phyloP scores from a whole-genome alignment of 768 basidiomycete species.

The Tulasnella sp. region DNA sequence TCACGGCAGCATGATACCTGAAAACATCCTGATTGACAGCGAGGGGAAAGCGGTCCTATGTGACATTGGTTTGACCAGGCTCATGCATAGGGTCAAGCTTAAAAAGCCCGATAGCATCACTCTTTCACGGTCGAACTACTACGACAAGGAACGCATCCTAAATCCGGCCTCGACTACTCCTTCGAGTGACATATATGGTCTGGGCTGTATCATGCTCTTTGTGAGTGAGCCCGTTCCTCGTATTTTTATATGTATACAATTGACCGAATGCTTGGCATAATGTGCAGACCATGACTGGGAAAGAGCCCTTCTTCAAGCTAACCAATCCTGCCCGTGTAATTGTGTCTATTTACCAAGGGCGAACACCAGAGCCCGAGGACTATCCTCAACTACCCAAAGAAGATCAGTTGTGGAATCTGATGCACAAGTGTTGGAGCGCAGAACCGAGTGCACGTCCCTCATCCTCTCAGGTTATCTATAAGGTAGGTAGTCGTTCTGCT shows the following conservation, averaged over 20 bases:
- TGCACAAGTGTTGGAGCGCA: neutral
- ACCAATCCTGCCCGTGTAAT: neutral
- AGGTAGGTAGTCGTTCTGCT: neutral
- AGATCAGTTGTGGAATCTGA: neutral
- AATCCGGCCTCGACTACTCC: neutral
- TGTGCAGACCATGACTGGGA: neutral
- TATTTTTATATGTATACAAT: neutral
- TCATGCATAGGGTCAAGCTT: too few species aligned
- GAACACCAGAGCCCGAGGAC: neutral
- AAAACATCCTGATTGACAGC: neutral
- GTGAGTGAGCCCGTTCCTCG: neutral
- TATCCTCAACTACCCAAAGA: neutral
- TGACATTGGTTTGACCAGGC: neutral
- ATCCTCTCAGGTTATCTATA: neutral
- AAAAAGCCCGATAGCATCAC: too few species aligned
- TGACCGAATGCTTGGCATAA: neutral
- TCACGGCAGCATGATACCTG: conserved; percentile 14
- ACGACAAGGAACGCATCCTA: neutral
- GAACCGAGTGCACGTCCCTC: neutral
- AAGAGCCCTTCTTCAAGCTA: neutral
- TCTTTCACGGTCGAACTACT: neutral
- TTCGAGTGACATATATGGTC: neutral
- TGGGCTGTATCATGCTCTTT: neutral
- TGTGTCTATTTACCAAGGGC: neutral
- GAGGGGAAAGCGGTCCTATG: neutral